Evolutionary conservation across 108 stramenopile species (phyloP).

Genomic region (Stephanodiscus minutulus): DNA sequence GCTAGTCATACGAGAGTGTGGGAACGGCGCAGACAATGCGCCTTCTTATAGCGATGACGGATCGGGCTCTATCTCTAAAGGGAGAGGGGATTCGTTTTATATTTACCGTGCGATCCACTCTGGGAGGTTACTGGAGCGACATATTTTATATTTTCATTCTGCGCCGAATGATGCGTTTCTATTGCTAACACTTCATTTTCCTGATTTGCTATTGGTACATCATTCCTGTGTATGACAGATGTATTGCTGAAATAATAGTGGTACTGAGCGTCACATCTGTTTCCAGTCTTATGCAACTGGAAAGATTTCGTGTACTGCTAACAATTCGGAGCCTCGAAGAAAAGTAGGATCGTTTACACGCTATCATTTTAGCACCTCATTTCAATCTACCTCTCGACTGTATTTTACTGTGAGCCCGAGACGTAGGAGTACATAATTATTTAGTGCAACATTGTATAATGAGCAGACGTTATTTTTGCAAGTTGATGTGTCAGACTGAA

Average conservation of each 20-base stretch:
- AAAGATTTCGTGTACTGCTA: too few species aligned
- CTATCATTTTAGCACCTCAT: too few species aligned
- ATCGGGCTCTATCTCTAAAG: constrained; percentile 42
- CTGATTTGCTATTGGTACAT: not conserved
- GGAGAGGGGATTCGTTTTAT: constrained; percentile 38
- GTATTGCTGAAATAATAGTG: not conserved
- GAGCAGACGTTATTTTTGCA: too few species aligned
- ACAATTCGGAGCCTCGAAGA: too few species aligned
- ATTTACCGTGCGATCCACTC: constrained; percentile 41
- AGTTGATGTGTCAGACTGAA: too few species aligned
- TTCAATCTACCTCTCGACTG: too few species aligned
- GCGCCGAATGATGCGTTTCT: not conserved
- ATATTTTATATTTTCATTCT: constrained; percentile 2
- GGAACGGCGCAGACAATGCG: constrained; percentile 41
- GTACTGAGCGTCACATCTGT: too few species aligned
- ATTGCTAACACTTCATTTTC: not conserved
- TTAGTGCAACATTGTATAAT: too few species aligned
- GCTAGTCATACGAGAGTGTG: constrained; percentile 37
- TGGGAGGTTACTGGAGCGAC: constrained; percentile 49
- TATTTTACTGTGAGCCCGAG: too few species aligned
- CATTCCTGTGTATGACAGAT: not conserved
- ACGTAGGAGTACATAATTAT: too few species aligned
- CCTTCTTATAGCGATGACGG: constrained; percentile 13
- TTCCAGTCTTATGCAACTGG: too few species aligned
- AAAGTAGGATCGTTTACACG: too few species aligned